Evolutionary conservation across 306 rosid species (phyloP), one percentile per base, ranked within the genome.

Genomic region (Crotalaria pallida): DNA sequence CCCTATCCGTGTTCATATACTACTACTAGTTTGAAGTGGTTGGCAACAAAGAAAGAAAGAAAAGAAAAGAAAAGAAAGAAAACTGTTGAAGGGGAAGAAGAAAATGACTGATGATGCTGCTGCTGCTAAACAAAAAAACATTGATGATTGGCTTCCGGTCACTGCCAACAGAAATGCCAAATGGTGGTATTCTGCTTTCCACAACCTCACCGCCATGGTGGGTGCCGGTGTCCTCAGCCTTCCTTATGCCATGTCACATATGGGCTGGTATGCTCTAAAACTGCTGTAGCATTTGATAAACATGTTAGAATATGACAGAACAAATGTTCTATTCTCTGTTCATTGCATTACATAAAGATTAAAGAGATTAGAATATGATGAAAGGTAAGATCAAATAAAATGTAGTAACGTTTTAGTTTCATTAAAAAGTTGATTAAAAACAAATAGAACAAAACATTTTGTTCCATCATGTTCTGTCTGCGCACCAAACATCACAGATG

Each of bases 181-280:
- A 81, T 92, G 98, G 98, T 88, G 96, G 98, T 89, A 82, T 57
- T 88, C 98, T 0, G 91, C 98, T 50, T 93, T 88, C 72, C 98
- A 93, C 80, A 93, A 93, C 57, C 86, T 88, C 81, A 93, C 98
- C 0, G 96, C 98, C 75, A 93, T 90, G 98, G 98, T 90, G 6
- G 98, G 98, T 1, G 98, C 98, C 0, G 98, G 98, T 0, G 96
- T 93, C 27, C 98, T 93, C 45, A 82, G 84, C 38, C 96, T 93
- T 67, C 98, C 98, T 47, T 88, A 67, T 26, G 98, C 98, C 73
- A 77, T 93, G 92, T 23, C 96, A 0, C 74, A 82, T 41, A 86
- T 90, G 33, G 98, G 98, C 52, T 93, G 96, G 98, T 93, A 53
- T 34, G 19, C n/a, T 69, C 15, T 22, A 40, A 12, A 48, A 59